Base-by-base conservation (phyloP, 2,329 filamentous ascomycete genomes). In the Teratosphaeria viscida region DNA sequence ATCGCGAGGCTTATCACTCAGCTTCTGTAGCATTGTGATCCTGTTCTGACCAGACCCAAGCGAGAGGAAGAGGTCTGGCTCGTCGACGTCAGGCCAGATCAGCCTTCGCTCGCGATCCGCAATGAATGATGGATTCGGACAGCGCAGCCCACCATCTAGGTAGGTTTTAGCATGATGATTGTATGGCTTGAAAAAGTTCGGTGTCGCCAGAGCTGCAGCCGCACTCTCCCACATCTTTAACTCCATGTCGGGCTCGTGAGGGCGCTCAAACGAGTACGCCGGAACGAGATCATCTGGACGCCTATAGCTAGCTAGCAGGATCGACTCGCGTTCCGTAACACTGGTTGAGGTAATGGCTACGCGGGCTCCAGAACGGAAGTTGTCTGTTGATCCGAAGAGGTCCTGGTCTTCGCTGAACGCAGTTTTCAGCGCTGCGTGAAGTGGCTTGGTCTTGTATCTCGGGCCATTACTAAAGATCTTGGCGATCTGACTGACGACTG, bases 201-300 rank as follows among this genome's bases (percentile, higher is more conserved):
- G 79, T 3, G 78, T 77, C 5, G 80, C 78, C 1, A 78, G 75
- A 1, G 79, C 79, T 5, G 80, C 80, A 16, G 80, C 74, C 2
- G 78, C 74, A 19, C 79, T 78, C 71, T 83, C 76, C 78, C 80
- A 82, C 3, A 78, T 74, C 62, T 77, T 78, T 29, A 79, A 58
- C 61, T 79, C 77, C 52, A 69, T 66, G 2, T 70, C 61, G 0
- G 70, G 67, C 34, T 72, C 68, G 53, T 78, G 74, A 6, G 72
- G 73, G 19, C 76, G 62, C 52, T 75, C 71, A 60, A 79, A 77
- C 16, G 67, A 65, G 62, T 77, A 77, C n/a, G 61, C 60, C 14
- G 66, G 69, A 60, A 57, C 54, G 1, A 64, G 32, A 54, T 65
- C 66, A 56, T 70, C 67, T 16, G 67, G 63, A 39, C 75, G 71